Evolutionary conservation across 495 filamentous ascomycete genomes (phyloP).

Genomic region (Trichodelitschia bisporula): DNA sequence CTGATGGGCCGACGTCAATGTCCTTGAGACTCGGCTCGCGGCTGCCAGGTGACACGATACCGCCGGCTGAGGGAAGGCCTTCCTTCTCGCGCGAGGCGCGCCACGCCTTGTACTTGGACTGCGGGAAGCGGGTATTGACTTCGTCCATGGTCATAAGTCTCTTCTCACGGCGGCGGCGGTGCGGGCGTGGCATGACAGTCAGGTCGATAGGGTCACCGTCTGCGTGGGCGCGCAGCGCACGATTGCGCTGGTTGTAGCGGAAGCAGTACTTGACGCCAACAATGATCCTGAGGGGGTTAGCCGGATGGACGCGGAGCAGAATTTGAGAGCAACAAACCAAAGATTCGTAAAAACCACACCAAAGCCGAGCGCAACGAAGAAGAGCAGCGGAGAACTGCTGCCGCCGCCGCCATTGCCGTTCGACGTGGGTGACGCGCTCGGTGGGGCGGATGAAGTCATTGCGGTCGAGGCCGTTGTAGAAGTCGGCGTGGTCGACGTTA

Average conservation of each 20-base stretch:
- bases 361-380: slow-evolving; percentile 93
- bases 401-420: slow-evolving; percentile 15
- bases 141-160: slow-evolving; percentile 98
- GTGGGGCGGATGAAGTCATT: slow-evolving; percentile 1
- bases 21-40: slow-evolving; percentile 41
- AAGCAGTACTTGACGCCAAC: slow-evolving; percentile 99
- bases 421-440: slow-evolving; percentile 1
- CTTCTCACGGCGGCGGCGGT: slow-evolving; percentile 75
- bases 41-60: slow-evolving; percentile 45
- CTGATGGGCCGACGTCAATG: slow-evolving; percentile 7
- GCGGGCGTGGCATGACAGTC: slow-evolving; percentile 49
- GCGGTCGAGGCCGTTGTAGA: too few species aligned
- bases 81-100: slow-evolving; percentile 56
- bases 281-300: slow-evolving; percentile 55
- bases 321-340: slow-evolving; percentile 43
- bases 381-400: slow-evolving; percentile 81
- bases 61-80: slow-evolving; percentile 64
- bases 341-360: slow-evolving; percentile 97
- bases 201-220: slow-evolving; percentile 76
- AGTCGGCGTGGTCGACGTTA: background rate
- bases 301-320: background rate
- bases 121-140: slow-evolving; percentile 88
- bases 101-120: slow-evolving; percentile 93
- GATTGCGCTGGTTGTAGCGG: slow-evolving; percentile 85
- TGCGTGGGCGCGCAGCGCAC: slow-evolving; percentile 50